phyloP scores from a whole-genome alignment of 768 basidiomycete genomes.

The Omphalotus guepiniiformis region DNA sequence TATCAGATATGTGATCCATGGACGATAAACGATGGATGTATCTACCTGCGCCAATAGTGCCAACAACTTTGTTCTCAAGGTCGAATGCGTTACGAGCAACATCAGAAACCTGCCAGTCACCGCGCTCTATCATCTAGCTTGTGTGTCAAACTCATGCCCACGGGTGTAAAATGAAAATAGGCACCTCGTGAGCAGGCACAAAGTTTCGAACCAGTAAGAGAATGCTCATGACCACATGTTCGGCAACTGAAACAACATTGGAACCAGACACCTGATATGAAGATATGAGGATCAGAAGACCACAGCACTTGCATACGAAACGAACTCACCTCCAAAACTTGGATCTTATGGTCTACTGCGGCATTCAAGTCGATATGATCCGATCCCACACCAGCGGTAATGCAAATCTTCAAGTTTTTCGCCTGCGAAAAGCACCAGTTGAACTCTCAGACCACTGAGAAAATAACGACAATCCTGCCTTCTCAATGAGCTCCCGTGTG shows the following conservation, averaged over 20 bases:
- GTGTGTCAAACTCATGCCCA: neutral
- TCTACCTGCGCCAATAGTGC: constrained; percentile 81
- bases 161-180: constrained; percentile 6
- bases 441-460: constrained; percentile 7
- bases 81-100: constrained; percentile 83
- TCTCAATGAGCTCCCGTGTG: constrained; percentile 65
- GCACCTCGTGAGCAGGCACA: constrained; percentile 77
- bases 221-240: constrained; percentile 89
- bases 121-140: constrained; percentile 69
- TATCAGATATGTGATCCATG: no score
- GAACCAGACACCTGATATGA: constrained; percentile 69
- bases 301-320: constrained; percentile 7
- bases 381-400: constrained; percentile 89
- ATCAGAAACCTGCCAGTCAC: constrained; percentile 85
- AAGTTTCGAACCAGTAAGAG: constrained; percentile 90
- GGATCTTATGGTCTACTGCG: constrained; percentile 73
- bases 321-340: constrained; percentile 60
- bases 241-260: constrained; percentile 88
- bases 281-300: neutral
- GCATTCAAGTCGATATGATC: constrained; percentile 91
- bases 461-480: constrained; percentile 34
- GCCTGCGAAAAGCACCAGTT: constrained; percentile 41
- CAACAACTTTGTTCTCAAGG: constrained; percentile 87
- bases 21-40: no score
- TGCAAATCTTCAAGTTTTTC: constrained; percentile 83